These are phyloP conservation scores for Voacanga thouarsii DNA, from an alignment of 257 asterid genomes.

Conservation along the genomic window DNA sequence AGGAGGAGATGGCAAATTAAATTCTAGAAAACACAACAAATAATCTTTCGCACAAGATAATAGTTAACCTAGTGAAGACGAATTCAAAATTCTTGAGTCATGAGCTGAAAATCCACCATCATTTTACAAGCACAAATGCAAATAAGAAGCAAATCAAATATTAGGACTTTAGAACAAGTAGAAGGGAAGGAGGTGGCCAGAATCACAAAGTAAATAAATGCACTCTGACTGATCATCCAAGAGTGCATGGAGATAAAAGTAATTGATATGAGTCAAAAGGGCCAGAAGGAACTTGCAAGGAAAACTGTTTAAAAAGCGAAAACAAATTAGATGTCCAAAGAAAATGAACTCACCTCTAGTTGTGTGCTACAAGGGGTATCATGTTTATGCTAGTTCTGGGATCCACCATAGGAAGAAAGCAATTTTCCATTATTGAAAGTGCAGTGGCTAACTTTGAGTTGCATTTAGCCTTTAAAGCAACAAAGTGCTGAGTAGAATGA, in stretches of 20 bases:
- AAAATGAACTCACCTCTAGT: slow-evolving; percentile 66
- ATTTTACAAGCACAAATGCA: background rate
- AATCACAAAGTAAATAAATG: background rate
- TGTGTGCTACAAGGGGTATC: slow-evolving; percentile 95
- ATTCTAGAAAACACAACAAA: background rate
- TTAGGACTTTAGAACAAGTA: background rate
- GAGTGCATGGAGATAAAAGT: background rate
- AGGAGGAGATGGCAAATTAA: background rate
- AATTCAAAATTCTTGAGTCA: background rate
- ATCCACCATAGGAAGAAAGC: slow-evolving; percentile 94
- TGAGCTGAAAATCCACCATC: background rate
- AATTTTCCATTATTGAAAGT: slow-evolving; percentile 89
- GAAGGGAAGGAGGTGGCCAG: background rate
- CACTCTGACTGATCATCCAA: background rate
- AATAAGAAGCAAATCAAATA: background rate
- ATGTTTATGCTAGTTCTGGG: slow-evolving; percentile 88
- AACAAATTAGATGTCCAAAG: slow-evolving; percentile 5
- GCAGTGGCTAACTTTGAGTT: slow-evolving; percentile 95
- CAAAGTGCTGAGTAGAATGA: slow-evolving; percentile 49
- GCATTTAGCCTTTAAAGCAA: slow-evolving; percentile 84
- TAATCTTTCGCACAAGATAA: background rate
- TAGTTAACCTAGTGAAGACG: background rate
- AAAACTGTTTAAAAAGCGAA: background rate
- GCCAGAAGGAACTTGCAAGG: slow-evolving; percentile 3
- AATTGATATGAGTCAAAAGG: background rate